Percentiles rank a stretch among this genome's conserved stretches.
Conservation (phyloP, 2,329 filamentous ascomycete genomes). For the Zymoseptoria passerinii region DNA sequence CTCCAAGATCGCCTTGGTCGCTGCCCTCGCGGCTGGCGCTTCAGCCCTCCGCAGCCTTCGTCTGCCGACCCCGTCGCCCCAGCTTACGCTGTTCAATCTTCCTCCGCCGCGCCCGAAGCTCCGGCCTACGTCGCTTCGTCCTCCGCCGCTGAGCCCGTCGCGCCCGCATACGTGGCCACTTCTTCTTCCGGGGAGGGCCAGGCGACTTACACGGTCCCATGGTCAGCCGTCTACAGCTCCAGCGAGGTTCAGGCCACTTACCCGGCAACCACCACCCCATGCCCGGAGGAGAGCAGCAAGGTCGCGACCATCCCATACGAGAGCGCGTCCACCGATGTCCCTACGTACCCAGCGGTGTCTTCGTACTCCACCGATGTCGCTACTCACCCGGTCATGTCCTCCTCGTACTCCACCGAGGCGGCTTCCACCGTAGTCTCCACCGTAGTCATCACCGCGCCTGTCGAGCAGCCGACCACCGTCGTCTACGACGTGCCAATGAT, state of each 20-base stretch:
- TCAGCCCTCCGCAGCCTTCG: background rate
- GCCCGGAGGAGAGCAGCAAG: background rate
- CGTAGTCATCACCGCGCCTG: background rate
- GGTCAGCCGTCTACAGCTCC: background rate
- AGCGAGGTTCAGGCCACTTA: background rate
- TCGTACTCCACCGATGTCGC: background rate
- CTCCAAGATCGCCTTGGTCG: background rate
- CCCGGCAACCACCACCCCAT: background rate
- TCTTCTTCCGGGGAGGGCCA: background rate
- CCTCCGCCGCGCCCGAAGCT: background rate
- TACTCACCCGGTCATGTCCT: background rate
- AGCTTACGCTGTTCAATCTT: background rate
- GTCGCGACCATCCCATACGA: background rate
- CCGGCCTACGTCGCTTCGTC: background rate
- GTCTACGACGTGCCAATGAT: background rate
- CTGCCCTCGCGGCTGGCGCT: background rate
- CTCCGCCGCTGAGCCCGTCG: background rate
- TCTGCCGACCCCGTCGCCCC: background rate
- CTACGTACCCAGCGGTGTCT: background rate
- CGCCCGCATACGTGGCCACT: background rate
- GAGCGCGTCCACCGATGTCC: background rate
- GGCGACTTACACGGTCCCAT: background rate
- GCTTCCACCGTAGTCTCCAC: background rate
- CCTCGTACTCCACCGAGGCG: background rate
- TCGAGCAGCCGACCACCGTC: background rate